phyloP scores from a whole-genome alignment of 441 rosid species.

The Erysimum cheiri region DNA sequence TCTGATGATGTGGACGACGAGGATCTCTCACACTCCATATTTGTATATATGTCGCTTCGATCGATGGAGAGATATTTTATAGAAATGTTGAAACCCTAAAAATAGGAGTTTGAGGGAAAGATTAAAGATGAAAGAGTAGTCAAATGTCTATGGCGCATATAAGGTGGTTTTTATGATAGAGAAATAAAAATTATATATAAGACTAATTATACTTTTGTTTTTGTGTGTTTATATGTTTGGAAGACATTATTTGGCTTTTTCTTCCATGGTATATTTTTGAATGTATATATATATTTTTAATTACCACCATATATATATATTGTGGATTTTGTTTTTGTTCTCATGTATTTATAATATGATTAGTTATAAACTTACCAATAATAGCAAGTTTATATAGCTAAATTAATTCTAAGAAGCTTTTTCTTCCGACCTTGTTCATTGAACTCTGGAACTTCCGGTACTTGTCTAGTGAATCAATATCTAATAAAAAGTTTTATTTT shows the following conservation, averaged over 20 bases:
- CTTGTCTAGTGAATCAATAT: too few species aligned
- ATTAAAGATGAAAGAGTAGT: constrained; percentile 19
- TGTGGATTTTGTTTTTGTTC: constrained; percentile 1
- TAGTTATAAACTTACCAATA: constrained; percentile 25
- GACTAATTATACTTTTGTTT: constrained; percentile 2
- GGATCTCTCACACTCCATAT: constrained; percentile 46
- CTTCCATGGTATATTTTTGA: constrained; percentile 30
- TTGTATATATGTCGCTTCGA: neutral
- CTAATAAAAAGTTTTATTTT: neutral
- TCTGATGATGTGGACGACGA: constrained; percentile 45
- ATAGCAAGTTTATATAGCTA: constrained; percentile 26
- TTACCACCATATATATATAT: constrained; percentile 25
- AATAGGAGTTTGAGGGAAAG: constrained; percentile 23
- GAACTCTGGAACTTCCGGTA: too few species aligned
- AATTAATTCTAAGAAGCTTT: too few species aligned
- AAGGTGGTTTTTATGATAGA: constrained; percentile 23
- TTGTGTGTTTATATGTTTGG: constrained; percentile 40
- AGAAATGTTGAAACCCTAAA: constrained; percentile 32
- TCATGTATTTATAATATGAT: constrained; percentile 10
- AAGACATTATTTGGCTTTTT: constrained; percentile 40
- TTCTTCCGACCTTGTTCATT: neutral
- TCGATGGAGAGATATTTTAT: neutral
- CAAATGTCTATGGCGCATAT: constrained; percentile 30
- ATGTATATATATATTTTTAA: neutral
- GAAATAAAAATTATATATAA: constrained; percentile 12